Evolutionary conservation across 805 yeast species (phyloP).

Genomic region (Ogataea glucozyma): DNA sequence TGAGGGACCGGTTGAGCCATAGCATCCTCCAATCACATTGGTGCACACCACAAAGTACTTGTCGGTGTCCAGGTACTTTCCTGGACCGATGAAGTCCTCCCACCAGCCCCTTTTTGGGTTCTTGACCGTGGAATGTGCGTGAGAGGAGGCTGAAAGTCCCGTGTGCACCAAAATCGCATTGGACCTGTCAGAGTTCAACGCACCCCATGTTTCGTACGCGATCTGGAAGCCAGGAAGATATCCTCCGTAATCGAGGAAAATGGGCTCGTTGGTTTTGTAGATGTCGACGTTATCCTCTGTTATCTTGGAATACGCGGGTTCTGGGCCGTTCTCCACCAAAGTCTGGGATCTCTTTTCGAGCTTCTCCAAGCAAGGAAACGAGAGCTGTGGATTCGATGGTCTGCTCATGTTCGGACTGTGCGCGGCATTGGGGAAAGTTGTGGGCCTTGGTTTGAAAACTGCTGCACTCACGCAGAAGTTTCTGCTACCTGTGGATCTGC

Average conservation of each 20-base stretch:
- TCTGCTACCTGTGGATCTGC: too few relatives aligned
- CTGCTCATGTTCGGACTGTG: conserved; percentile 8
- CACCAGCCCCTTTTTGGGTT: conserved; percentile 89
- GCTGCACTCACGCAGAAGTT: too few relatives aligned
- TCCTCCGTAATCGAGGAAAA: conserved; percentile 82
- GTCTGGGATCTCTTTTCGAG: conserved; percentile 54
- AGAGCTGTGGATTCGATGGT: conserved; percentile 63
- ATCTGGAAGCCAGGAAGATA: conserved; percentile 68
- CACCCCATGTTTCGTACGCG: conserved; percentile 96
- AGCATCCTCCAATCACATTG: conserved; percentile 92
- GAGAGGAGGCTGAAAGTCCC: conserved; percentile 91
- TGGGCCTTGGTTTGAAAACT: conserved; percentile 23
- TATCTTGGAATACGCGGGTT: conserved; percentile 77
- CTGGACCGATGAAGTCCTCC: conserved; percentile 92
- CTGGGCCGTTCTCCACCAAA: conserved; percentile 70
- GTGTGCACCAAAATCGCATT: conserved; percentile 85
- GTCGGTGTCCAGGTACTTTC: conserved; percentile 73
- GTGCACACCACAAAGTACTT: conserved; percentile 85
- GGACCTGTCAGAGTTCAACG: conserved; percentile 56
- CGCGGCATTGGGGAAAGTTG: conserved; percentile 15
- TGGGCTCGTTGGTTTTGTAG: conserved; percentile 55
- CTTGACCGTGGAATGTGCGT: conserved; percentile 76
- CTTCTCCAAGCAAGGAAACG: conserved; percentile 85
- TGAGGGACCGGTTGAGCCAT: conserved; percentile 93
- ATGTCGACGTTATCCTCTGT: conserved; percentile 64